phyloP scores from a whole-genome alignment of 2,329 filamentous ascomycete genomes.

The Penicillium thymicola region DNA sequence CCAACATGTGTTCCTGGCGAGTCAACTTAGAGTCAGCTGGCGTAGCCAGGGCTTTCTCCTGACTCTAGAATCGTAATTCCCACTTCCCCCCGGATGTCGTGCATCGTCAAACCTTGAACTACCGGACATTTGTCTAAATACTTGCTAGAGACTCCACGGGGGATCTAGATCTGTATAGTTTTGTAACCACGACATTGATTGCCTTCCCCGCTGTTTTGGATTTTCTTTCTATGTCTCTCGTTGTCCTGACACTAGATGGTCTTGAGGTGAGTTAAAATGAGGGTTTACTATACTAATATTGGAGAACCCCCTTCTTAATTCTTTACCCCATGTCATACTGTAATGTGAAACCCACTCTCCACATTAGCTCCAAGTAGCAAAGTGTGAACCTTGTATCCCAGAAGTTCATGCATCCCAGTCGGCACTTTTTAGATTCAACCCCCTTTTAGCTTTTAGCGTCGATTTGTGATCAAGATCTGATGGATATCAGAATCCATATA shows the following conservation, averaged over 20 bases:
- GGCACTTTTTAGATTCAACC: background rate
- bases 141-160: background rate
- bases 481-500: background rate
- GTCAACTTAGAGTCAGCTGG: conserved; percentile 13
- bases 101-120: conserved; percentile 20
- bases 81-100: conserved; percentile 15
- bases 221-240: background rate
- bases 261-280: background rate
- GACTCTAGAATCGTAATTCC: conserved; percentile 10
- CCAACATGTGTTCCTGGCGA: conserved; percentile 21
- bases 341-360: conserved; percentile 3
- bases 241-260: background rate
- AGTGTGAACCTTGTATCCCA: conserved; percentile 9
- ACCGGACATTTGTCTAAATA: conserved; percentile 8
- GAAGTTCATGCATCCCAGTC: conserved; percentile 13
- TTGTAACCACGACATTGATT: conserved; percentile 6
- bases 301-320: background rate
- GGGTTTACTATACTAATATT: background rate
- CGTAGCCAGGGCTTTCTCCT: background rate
- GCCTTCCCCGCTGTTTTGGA: background rate
- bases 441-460: conserved; percentile 8
- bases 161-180: conserved; percentile 8
- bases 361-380: background rate
- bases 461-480: conserved; percentile 1
- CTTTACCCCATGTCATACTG: background rate